Base-by-base conservation (phyloP, 148 eudicot genomes). In the Persicaria maculosa region DNA sequence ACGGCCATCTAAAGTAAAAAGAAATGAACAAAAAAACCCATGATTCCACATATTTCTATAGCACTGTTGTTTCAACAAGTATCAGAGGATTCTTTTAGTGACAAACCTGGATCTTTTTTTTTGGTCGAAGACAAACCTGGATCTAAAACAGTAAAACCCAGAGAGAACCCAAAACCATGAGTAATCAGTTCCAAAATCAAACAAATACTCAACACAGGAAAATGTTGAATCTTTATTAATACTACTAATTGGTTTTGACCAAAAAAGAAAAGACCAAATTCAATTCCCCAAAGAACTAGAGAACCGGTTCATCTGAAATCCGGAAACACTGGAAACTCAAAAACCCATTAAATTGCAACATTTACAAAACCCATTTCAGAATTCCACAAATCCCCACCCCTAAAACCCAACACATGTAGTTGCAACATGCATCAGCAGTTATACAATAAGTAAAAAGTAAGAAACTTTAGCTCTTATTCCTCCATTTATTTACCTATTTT, bases 401-500 rank as follows among this genome's bases (percentile, higher is more conserved):
- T 40, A 36, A 65, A 65, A 65, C 70, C 19, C 43, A 59, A 59
- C 43, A 36, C 40, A 65, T 65, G 70, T 36, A 65, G 14, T 65
- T 43, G 6, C 17, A 40, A 4, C 45, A 64, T 31, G n/a, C 68
- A 64, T 0, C n/a, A 64, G 11, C 2, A 12, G 2, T 65, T 52
- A n/a, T 65, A 8, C 70, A 65, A 6, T 15, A 10, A 65, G 47
- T 6, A 19, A 65, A 65, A 5, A 14, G 4, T 12, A 14, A 9
- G 6, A 64, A 65, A 65, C 17, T 6, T 59, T 9, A 3, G 22
- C 9, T 47, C 54, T 46, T 71, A 45, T 52, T 22, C 17, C 53
- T 17, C 14, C 53, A 0, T 19, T 46, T n/a, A 71, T 9, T 47
- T 79, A 91, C 97, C 97, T 72, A 93, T 93, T 79, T 93, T 93